Evolutionary conservation across 495 filamentous ascomycete species (phyloP), one percentile per base, ranked within the genome.

Genomic region (Aspergillus egyptiacus): DNA sequence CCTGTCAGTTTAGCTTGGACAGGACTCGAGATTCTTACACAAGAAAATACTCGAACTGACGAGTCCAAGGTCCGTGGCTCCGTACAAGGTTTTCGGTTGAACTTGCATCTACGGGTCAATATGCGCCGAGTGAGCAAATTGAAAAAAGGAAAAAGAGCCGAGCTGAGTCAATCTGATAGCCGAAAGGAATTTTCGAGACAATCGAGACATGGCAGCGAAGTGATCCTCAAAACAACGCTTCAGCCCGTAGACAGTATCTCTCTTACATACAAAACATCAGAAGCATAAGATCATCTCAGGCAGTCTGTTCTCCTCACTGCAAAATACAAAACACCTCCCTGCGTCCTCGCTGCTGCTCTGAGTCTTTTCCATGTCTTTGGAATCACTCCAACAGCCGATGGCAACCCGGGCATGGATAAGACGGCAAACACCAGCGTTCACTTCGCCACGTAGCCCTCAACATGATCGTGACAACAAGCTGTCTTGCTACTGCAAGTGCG

Each of bases 221-320:
- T 50, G 32, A 17, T 36, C 22, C 24, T 44, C 40, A 50, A 48
- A 46, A 49, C 39, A 45, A 50, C 45, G 46, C 50, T 55, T 48
- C 28, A 31, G 19, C n/a, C 22, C 18, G 27, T 50, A 53, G 34
- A 46, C 47, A 51, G 62, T 52, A 59, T 55, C 61, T 60, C 57
- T 63, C 41, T 65, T 62, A 68, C 55, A 45, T 57, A 57, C 53
- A 56, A 60, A n/a, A 53, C 58, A 63, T 54, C 50, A 59, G n/a
- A n/a, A 57, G 50, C 59, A 67, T 64, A 58, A 63, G 59, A 46
- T 48, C 43, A 63, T 64, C 51, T 66, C 55, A 55, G 50, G 56
- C 63, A 51, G 61, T 58, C 51, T 46, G 43, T 30, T 36, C 54
- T 45, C 43, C 36, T 45, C 42, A 28, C 30, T 27, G 31, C 55